phyloP scores from a whole-genome alignment of 2,329 filamentous ascomycete species.

The Verticillium longisporum region DNA sequence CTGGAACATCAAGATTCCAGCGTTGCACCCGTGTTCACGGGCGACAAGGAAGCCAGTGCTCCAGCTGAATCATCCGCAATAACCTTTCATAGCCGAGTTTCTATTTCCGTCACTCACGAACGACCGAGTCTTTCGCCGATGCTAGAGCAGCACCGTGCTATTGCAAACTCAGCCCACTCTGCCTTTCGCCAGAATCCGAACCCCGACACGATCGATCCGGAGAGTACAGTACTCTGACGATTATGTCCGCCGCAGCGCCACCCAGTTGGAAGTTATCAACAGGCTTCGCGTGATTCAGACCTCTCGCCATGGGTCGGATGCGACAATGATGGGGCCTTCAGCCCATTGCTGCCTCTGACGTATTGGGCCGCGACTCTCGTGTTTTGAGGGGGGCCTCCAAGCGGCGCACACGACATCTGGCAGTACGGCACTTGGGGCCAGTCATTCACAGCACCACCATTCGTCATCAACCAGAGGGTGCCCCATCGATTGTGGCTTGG shows the following conservation, averaged over 20 bases:
- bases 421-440: neutral
- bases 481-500: neutral
- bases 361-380: neutral
- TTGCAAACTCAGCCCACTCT: neutral
- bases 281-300: neutral
- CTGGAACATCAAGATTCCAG: too few relatives aligned
- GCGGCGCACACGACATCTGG: neutral
- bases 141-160: neutral
- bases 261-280: neutral
- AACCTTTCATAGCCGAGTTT: neutral
- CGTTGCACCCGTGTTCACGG: too few relatives aligned
- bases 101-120: neutral
- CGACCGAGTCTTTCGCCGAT: neutral
- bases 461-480: neutral
- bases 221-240: neutral
- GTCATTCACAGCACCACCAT: neutral
- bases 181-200: neutral
- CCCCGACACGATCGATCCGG: neutral
- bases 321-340: neutral
- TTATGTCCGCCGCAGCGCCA: neutral
- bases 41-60: too few relatives aligned
- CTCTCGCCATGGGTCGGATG: neutral
- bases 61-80: too few relatives aligned
- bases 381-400: neutral
- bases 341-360: neutral